These are phyloP conservation scores for Scheffersomyces amazonensis DNA, from an alignment of 805 yeast species.

Conservation along the genomic window DNA sequence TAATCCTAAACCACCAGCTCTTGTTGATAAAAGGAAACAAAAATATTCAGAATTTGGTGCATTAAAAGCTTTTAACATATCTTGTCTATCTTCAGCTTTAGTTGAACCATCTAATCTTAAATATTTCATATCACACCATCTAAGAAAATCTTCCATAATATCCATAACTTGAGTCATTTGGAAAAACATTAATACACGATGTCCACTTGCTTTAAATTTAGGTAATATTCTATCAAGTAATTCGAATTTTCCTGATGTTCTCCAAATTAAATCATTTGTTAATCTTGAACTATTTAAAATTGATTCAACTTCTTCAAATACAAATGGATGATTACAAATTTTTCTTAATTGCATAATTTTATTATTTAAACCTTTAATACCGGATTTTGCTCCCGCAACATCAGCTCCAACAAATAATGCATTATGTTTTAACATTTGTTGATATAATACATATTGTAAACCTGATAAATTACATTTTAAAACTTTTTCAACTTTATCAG, in stretches of 20 bases:
- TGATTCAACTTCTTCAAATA: conserved; percentile 77
- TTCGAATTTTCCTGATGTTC: conserved; percentile 80
- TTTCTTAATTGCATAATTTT: conserved; percentile 83
- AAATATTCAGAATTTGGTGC: conserved; percentile 75
- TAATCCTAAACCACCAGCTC: conserved; percentile 89
- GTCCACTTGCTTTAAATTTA: conserved; percentile 70
- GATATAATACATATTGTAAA: conserved; percentile 65
- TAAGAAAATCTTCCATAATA: conserved; percentile 80
- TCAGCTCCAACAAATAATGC: conserved; percentile 64
- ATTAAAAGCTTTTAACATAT: conserved; percentile 69
- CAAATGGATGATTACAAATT: conserved; percentile 86
- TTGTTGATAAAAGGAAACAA: conserved; percentile 74
- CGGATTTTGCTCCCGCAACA: conserved; percentile 58
- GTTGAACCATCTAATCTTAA: conserved; percentile 81
- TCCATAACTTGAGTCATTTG: conserved; percentile 92
- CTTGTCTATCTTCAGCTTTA: conserved; percentile 80
- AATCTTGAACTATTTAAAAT: conserved; percentile 60
- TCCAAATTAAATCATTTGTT: conserved; percentile 68
- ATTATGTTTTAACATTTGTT: conserved; percentile 75
- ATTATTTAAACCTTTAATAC: conserved; percentile 75
- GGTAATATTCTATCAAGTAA: conserved; percentile 72
- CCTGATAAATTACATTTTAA: conserved; percentile 76
- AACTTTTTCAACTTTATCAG: conserved; percentile 80
- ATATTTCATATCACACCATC: conserved; percentile 64
- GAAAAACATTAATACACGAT: conserved; percentile 76